Evolutionary conservation across 2,329 filamentous ascomycete genomes (phyloP), one percentile per base, ranked within the genome.

Genomic region (Fusarium sp.): DNA sequence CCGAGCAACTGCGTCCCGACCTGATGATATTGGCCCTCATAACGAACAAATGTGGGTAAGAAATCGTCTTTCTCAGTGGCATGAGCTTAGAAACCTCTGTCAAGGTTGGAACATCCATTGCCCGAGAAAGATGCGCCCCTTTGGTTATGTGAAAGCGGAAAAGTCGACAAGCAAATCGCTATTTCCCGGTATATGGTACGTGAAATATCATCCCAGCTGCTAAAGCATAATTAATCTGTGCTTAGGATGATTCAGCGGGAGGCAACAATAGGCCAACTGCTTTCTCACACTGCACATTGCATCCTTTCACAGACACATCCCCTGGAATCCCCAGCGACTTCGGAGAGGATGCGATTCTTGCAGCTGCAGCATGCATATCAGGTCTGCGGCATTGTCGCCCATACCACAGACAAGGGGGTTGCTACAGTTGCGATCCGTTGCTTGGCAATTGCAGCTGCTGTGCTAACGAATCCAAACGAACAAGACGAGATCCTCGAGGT

Each of bases 241-340:
- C 35, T 8, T 45, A 94, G 92, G 94, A 86, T 97, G 58, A 91
- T 96, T 77, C 96, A 96, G 82, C 90, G 93, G 64, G 89, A 93
- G 8, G 93, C 94, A 7, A 91, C 96, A 38, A 89, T 97, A 32
- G 94, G 93, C 8, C 90, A 94, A 53, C 86, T 98, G 14, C 95
- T 98, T 81, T 98, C 97, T 80, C 95, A 98, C 80, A 96, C 94
- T 1, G 91, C 93, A 28, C 92, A 96, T 83, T 92, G 93, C 72
- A 84, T 98, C 39, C 88, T 98, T 10, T 90, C 93, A 8, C 93
- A 96, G 75, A 91, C 91, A 28, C 92, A 98, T 80, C 95, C 95
- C 1, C 81, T 92, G 58, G 87, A 91, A 42, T 85, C 89, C 17
- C 84, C 87, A 13, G 87, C 90, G 42, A 85, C 85, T 24, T 86